Percentiles rank a stretch among this genome's conserved stretches.
phyloP scores from a whole-genome alignment of 257 asterid genomes.

The Buddleja alternifolia region DNA sequence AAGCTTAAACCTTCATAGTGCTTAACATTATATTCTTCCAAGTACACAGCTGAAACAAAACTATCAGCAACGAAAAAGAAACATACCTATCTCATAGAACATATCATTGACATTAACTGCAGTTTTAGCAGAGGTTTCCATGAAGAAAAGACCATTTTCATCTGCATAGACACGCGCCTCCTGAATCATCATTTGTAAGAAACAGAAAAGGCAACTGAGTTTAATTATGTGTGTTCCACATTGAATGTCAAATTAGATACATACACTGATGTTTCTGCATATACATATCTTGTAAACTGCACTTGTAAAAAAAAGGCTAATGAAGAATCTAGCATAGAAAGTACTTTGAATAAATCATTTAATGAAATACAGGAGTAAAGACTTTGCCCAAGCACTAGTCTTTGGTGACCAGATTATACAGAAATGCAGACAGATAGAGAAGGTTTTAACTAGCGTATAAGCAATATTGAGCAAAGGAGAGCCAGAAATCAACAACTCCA shows the following conservation, averaged over 20 bases:
- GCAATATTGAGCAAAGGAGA: neutral
- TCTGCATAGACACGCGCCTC: slow-evolving; percentile 72
- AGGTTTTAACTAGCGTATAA: neutral
- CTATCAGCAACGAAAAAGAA: slow-evolving; percentile 20
- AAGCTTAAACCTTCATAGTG: neutral
- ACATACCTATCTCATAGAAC: slow-evolving; percentile 72
- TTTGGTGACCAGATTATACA: neutral
- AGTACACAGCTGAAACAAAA: neutral
- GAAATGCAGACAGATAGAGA: neutral
- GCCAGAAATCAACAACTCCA: neutral
- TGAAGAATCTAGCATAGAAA: neutral
- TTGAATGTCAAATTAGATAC: slow-evolving; percentile 6
- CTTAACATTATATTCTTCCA: slow-evolving; percentile 17
- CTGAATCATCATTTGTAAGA: slow-evolving; percentile 38
- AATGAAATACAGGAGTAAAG: slow-evolving; percentile 12
- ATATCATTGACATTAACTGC: slow-evolving; percentile 72
- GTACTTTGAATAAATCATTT: neutral
- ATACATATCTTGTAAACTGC: neutral
- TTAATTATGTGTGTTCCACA: slow-evolving; percentile 12
- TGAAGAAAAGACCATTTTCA: slow-evolving; percentile 80
- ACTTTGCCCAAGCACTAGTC: neutral
- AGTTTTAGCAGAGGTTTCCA: slow-evolving; percentile 84
- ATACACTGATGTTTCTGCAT: neutral
- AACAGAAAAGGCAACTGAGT: slow-evolving; percentile 16
- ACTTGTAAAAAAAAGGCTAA: neutral